Evolutionary conservation across 345 rosid species (phyloP), one percentile per base, ranked within the genome.

Genomic region (Eucalyptus tenuipes): DNA sequence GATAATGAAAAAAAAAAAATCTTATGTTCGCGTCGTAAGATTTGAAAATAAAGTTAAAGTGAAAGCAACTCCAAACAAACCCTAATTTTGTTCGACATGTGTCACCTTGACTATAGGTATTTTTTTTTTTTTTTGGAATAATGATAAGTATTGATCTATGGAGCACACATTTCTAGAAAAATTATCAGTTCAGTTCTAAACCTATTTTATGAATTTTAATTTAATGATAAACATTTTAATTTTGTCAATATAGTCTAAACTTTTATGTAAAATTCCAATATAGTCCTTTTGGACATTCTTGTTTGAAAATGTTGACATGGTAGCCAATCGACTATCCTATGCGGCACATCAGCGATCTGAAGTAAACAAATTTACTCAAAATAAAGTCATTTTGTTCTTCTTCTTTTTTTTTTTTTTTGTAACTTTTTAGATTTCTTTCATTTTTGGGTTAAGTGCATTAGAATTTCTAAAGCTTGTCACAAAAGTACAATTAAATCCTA

Each of bases 301-400:
- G n/a, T 11, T 25, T 25, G n/a, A 57, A 57, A 57, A 10, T 57
- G 22, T 57, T 57, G n/a, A 5, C 1, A 11, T 25, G 6, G 3
- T 13, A 25, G 6, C 2, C 64, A 57, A 57, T 24, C 3, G 7
- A 25, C 64, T 24, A 57, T 57, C 66, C 66, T 27, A 27, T 5
- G 14, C 2, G 15, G 4, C 68, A 27, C 68, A 29, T 12, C 31
- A 29, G 13, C 16, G 0, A 59, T 59, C 0, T 5, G 0, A 59
- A 27, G 31, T 59, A 27, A 29, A 59, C 1, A 59, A 27, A 5
- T 59, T 27, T 59, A 27, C 66, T 59, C 66, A 59, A 27, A 59
- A 27, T 59, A 31, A 11, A 12, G 66, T 59, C 31, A 53, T 22
- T 53, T 53, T 53, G 11, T 4, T 57, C 2, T 18, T 55, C 11